Evolutionary conservation across 1,139 yeast species (phyloP), one percentile per base, ranked within the genome.

Genomic region (Suhomyces coccinellae): DNA sequence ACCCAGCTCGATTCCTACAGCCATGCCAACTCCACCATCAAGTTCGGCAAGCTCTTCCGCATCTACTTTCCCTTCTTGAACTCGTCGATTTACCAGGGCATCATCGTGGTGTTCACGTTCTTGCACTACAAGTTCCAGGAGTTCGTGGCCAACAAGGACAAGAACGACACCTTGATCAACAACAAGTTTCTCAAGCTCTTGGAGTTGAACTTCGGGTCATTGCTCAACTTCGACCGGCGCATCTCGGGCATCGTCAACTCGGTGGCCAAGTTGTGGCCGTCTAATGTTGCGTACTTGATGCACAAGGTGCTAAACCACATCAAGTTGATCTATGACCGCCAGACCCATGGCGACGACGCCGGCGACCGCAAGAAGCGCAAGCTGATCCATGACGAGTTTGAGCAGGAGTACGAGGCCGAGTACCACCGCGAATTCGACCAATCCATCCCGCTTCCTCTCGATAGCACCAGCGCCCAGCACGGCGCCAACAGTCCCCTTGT

Each of bases 41-140:
- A 59, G 22, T 56, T 68, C 46, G 76, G 73, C 1, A 69, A 64
- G 44, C 54, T 66, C 22, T 69, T 73, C 52, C 53, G 73, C 38
- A 53, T 59, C 4, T 59, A 61, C 39, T 75, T 69, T 52, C 83
- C 83, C 16, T 76, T 75, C 49, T 66, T 77, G 46, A 75, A 74
- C 50, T 67, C 79, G 1, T 77, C 76, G 41, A 62, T 76, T 14
- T 77, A 77, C 54, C 83, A 78, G 52, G 80, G 82, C 1, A 63
- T 78, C 37, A 74, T 78, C 45, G 81, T 77, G 17, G 66, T 74
- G 14, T 78, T 73, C 57, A 76, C 81, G 0, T 61, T 77, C 48
- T 60, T 78, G 51, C 77, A 75, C 53, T 64, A 73, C 46, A 73
- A 73, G 30, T 68, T 63, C 36, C 63, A 64, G 30, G 71, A 67